Evolutionary conservation across 495 filamentous ascomycete genomes (phyloP).

Genomic region (Cercophora sp.): DNA sequence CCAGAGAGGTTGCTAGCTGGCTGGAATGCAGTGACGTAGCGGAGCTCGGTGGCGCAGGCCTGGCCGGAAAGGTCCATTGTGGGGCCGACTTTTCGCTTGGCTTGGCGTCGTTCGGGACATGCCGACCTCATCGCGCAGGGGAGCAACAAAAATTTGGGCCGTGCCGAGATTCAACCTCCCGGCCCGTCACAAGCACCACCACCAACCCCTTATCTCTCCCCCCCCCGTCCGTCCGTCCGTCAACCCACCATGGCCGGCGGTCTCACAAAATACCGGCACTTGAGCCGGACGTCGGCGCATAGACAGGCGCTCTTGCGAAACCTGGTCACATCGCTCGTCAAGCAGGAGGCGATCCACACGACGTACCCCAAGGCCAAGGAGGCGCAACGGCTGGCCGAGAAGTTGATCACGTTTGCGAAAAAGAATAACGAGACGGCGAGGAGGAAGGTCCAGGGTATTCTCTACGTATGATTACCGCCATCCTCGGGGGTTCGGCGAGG

Average conservation of each 20-base stretch:
- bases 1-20: too few species aligned
- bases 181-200: neutral
- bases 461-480: constrained; percentile 63
- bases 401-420: constrained; percentile 89
- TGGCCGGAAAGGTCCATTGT: neutral
- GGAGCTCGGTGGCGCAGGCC: neutral
- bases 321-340: constrained; percentile 90
- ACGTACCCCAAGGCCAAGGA: constrained; percentile 98
- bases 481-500: neutral
- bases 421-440: constrained; percentile 75
- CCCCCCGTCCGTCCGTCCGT: neutral
- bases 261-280: constrained; percentile 76
- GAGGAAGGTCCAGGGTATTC: constrained; percentile 62
- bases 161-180: neutral
- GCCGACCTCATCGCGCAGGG: neutral
- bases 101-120: neutral
- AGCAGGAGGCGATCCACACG: constrained; percentile 86
- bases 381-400: constrained; percentile 86
- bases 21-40: constrained; percentile 1
- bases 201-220: constrained; percentile 16
- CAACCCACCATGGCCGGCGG: constrained; percentile 71
- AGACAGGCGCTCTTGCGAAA: constrained; percentile 92
- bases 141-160: constrained; percentile 1
- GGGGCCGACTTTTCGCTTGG: too few species aligned
- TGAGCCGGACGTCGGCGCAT: constrained; percentile 78